These are phyloP conservation scores for Melaleuca alternifolia DNA, from an alignment of 345 rosid genomes.

Conservation along the genomic window DNA sequence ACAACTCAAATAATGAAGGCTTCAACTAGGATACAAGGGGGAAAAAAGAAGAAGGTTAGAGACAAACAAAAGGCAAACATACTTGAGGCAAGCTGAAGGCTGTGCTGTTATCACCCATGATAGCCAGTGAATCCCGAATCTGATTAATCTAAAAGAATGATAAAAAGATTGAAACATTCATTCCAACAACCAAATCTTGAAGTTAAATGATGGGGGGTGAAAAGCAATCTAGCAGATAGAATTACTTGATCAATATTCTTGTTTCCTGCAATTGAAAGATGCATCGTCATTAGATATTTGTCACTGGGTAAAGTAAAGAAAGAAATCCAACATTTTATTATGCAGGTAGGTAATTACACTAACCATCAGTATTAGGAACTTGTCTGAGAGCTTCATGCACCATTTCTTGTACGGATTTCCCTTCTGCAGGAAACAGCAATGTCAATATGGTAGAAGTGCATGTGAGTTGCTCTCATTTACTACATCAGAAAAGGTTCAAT, in stretches of 20 bases:
- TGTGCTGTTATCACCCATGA: constrained; percentile 97
- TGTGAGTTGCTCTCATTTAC: not conserved
- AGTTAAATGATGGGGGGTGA: not conserved
- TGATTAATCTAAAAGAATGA: constrained; percentile 63
- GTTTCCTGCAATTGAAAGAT: constrained; percentile 51
- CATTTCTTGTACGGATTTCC: constrained; percentile 96
- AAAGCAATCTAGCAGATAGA: constrained; percentile 1
- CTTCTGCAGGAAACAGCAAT: constrained; percentile 46
- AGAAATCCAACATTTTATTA: not conserved
- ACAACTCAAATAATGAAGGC: not conserved
- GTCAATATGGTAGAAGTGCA: not conserved
- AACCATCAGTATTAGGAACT: constrained; percentile 74
- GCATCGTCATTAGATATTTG: not conserved
- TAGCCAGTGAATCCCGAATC: constrained; percentile 84
- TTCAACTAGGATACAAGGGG: not conserved
- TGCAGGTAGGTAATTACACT: constrained; percentile 7
- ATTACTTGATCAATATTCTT: constrained; percentile 81
- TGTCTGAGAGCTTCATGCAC: constrained; percentile 87
- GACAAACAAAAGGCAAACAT: constrained; percentile 12
- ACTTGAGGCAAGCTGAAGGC: constrained; percentile 99
- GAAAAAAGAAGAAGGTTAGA: not conserved
- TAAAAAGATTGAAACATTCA: not conserved
- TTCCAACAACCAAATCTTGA: constrained; percentile 1
- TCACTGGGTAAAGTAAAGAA: not conserved
- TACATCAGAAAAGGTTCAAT: not conserved